Base-by-base conservation (phyloP, 768 basidiomycete genomes). In the Pleurotus tuber-regium region DNA sequence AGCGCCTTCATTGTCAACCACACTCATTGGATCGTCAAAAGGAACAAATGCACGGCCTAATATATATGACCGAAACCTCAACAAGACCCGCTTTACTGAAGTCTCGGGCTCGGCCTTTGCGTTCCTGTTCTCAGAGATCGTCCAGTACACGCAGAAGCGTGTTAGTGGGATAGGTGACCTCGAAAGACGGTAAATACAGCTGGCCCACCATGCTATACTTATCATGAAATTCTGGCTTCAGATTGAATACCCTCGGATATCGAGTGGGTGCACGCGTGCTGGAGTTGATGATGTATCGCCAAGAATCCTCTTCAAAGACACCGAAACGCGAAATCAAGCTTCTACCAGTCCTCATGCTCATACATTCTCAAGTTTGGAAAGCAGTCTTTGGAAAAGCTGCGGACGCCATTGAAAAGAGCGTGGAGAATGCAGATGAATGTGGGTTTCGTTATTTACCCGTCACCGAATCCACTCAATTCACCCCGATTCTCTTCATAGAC, bases 341-440 rank as follows among this genome's bases (percentile, higher is more conserved):
- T 59, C 78, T 98, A 14, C 91, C 93, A 4, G 88, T 90, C 3
- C 79, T 99, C 50, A 92, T 95, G 85, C 87, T 86, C 62, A 84
- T 99, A 46, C 96, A 98, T 61, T 94, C 92, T 1, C 92, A 96
- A 59, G 86, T 98, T 21, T 99, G 96, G 88, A 84, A 86, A 52
- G 89, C 93, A 25, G 87, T 95, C 14, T 99, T 96, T 62, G 93
- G 93, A 7, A 90, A 87, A 65, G 78, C 92, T 7, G 97, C 97
- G 18, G 96, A 98, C 64, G 92, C 89, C 2, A 84, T 99, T 51
- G 95, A 99, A 69, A 89, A 92, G 72, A 94, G 92, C 58, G 92
- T 98, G 0, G 94, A 97, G 67, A 92, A 96, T 53, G 86, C 90
- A 16, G 96, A 98, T 64, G 97, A 99, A 76, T 99, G 93, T 86